A percentile compares a stretch with the other conserved stretches of the same genome.
These are phyloP conservation scores for Arctium lappa DNA, from an alignment of 129 eudicot species.

Conservation along the genomic window DNA sequence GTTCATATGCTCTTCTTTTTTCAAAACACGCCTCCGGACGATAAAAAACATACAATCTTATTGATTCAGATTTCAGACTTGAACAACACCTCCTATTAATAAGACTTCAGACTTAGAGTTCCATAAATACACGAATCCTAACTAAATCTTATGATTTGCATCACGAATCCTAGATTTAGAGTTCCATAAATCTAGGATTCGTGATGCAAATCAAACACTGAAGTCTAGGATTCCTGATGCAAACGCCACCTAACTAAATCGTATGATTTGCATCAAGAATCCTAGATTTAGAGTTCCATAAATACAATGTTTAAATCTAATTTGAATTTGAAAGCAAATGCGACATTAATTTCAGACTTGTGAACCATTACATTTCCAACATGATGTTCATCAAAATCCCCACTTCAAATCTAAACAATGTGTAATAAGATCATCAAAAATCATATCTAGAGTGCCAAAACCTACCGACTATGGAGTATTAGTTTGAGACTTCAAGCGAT, in stretches of 20 bases:
- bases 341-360: neutral
- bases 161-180: neutral
- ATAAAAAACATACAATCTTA: too few species aligned
- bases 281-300: too few species aligned
- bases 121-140: neutral
- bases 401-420: neutral
- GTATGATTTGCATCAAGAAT: neutral
- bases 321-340: neutral
- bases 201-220: too few species aligned
- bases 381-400: conserved; percentile 7
- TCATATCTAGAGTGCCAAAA: neutral
- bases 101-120: too few species aligned
- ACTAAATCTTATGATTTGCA: neutral
- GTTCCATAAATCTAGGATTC: too few species aligned
- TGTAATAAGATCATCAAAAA: neutral
- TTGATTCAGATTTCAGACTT: too few species aligned
- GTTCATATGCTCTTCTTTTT: too few species aligned
- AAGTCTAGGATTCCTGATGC: too few species aligned
- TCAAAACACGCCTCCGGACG: too few species aligned
- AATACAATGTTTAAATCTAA: neutral
- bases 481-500: neutral
- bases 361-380: neutral
- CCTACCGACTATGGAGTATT: neutral
- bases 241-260: neutral
- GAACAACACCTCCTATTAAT: too few species aligned